These are phyloP conservation scores for Ceratocystis destructans DNA, from an alignment of 2,329 filamentous ascomycete species.

Conservation along the genomic window DNA sequence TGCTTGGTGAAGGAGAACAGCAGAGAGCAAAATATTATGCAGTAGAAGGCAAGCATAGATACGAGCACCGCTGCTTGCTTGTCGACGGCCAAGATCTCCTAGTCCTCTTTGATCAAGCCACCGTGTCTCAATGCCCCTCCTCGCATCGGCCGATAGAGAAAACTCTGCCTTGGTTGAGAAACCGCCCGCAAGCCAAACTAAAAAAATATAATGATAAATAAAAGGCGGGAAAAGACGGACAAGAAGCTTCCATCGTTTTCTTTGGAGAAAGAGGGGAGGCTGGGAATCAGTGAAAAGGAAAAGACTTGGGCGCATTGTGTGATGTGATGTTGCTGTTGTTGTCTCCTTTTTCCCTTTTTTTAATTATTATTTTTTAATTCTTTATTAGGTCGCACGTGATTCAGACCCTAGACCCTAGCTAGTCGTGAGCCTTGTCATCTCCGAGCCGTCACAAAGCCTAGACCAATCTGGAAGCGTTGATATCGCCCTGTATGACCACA, in stretches of 20 bases:
- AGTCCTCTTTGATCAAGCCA: neutral
- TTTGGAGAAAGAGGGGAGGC: conserved; percentile 6
- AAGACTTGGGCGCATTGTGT: neutral
- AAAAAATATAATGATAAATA: neutral
- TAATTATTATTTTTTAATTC: neutral
- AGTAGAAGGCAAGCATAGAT: neutral
- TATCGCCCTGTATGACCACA: neutral
- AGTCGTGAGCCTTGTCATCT: too few relatives aligned
- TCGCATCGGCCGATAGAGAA: conserved; percentile 3
- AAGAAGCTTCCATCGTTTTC: neutral
- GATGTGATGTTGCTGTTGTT: conserved; percentile 1
- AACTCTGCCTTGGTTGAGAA: neutral
- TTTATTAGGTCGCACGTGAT: neutral
- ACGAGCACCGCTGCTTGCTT: neutral
- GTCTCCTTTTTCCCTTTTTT: neutral
- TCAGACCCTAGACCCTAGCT: too few relatives aligned
- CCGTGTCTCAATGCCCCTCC: neutral
- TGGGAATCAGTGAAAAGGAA: conserved; percentile 4
- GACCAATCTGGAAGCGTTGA: neutral
- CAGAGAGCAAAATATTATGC: neutral
- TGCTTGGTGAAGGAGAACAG: neutral
- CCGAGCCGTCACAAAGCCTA: neutral
- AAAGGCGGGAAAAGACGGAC: conserved; percentile 3
- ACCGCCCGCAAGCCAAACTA: neutral
- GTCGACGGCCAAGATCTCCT: neutral